These are phyloP conservation scores for Penicillium sp. DNA, from an alignment of 2,329 filamentous ascomycete species.

Conservation along the genomic window DNA sequence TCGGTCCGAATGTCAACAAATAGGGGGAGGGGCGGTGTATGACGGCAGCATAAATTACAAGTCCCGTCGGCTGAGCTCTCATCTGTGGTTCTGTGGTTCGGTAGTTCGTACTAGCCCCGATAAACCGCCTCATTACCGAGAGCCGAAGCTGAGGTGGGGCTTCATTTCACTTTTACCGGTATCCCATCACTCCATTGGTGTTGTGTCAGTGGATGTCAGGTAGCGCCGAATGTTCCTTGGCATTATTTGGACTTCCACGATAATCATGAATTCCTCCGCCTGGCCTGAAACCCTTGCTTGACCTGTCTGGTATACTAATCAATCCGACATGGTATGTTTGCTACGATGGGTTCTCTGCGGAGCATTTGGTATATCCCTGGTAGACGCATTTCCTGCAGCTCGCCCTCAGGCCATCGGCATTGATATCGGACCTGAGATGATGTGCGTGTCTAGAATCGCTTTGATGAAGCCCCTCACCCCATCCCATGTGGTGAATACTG, in stretches of 20 bases:
- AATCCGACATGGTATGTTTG: conserved; percentile 10
- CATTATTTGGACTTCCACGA: not conserved
- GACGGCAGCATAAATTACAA: too few relatives aligned
- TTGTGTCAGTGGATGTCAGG: conserved; percentile 8
- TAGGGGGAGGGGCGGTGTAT: too few relatives aligned
- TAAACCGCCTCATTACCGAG: not conserved
- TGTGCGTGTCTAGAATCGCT: conserved; percentile 7
- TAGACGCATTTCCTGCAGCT: conserved; percentile 8
- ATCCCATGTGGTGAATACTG: not conserved
- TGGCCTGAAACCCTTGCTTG: conserved; percentile 8
- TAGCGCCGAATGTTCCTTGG: conserved; percentile 8
- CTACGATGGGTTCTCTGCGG: conserved; percentile 8
- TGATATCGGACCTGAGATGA: conserved; percentile 10
- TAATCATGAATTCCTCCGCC: conserved; percentile 9
- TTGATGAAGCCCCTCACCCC: not conserved
- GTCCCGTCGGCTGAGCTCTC: too few relatives aligned
- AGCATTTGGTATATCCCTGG: conserved; percentile 8
- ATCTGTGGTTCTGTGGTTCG: too few relatives aligned
- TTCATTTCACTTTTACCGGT: conserved; percentile 8
- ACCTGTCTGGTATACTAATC: conserved; percentile 10
- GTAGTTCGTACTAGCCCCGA: too few relatives aligned
- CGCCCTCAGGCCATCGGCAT: conserved; percentile 11
- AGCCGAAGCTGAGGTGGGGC: conserved; percentile 9
- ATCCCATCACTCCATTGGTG: conserved; percentile 11
- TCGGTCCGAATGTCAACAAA: too few relatives aligned